These are phyloP conservation scores for Solanum appendiculatum DNA, from an alignment of 257 asterid species.

Conservation along the genomic window DNA sequence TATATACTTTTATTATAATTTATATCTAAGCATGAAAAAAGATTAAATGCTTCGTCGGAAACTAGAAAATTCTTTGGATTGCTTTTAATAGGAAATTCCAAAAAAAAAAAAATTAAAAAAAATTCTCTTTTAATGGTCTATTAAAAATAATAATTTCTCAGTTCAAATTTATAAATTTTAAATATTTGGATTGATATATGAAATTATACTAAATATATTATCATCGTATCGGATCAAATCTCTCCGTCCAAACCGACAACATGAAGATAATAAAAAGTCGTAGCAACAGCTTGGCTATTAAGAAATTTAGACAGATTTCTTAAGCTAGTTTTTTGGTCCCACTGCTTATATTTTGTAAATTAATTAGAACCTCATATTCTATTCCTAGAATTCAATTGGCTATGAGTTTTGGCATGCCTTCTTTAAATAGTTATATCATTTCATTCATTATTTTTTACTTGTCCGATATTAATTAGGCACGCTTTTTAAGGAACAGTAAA, in stretches of 20 bases:
- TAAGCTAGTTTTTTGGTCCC: not conserved
- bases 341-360: not conserved
- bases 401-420: not conserved
- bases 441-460: too few species aligned
- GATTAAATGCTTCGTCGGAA: not conserved
- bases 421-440: not conserved
- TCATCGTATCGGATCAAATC: not conserved
- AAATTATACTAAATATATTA: not conserved
- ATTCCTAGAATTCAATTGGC: not conserved
- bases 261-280: not conserved
- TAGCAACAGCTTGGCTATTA: not conserved
- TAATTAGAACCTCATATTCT: not conserved
- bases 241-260: not conserved
- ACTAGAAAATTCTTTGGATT: not conserved
- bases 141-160: not conserved
- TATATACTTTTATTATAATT: too few species aligned
- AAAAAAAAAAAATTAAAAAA: not conserved
- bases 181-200: not conserved
- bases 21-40: not conserved
- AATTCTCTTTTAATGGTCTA: accelerated
- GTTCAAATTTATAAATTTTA: accelerated
- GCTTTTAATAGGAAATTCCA: not conserved
- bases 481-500: too few species aligned
- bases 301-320: not conserved
- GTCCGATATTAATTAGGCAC: not conserved